Evolutionary conservation across 208 protist genomes (phyloP).

Genomic region (Acanthamoeba royreba): DNA sequence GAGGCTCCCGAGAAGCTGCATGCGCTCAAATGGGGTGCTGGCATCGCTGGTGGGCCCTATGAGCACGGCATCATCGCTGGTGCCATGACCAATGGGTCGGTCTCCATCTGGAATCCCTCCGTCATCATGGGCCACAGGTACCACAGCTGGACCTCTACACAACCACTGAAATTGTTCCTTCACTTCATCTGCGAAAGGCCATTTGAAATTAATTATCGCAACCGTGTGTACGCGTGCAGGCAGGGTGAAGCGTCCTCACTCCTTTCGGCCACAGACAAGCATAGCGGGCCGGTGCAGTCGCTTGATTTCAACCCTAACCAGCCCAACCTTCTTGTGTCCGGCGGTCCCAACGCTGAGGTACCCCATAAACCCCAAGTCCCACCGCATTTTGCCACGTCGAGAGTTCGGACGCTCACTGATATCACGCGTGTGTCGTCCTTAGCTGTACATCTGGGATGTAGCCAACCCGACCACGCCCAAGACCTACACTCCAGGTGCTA

Average conservation of each 20-base stretch:
- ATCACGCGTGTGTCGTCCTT: no score
- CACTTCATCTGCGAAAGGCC: no score
- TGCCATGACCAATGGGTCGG: slow-evolving; percentile 70
- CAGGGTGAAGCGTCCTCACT: slow-evolving; percentile 59
- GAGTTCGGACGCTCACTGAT: neutral
- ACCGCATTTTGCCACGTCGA: no score
- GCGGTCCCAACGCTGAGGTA: slow-evolving; percentile 64
- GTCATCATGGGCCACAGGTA: slow-evolving; percentile 53
- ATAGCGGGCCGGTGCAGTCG: slow-evolving; percentile 83
- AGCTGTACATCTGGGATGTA: slow-evolving; percentile 89
- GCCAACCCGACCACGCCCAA: slow-evolving; percentile 77
- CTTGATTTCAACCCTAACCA: slow-evolving; percentile 93
- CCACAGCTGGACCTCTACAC: no score
- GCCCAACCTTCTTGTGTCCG: slow-evolving; percentile 83
- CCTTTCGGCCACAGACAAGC: slow-evolving; percentile 84
- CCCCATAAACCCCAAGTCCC: neutral
- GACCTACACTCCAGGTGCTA: slow-evolving; percentile 80
- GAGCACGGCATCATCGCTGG: slow-evolving; percentile 71
- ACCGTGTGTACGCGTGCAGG: neutral
- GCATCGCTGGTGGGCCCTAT: neutral
- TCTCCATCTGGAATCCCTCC: slow-evolving; percentile 70
- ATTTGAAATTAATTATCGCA: neutral
- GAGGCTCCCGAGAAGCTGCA: slow-evolving; percentile 60
- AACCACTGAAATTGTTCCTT: neutral
- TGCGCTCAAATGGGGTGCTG: slow-evolving; percentile 65